These are phyloP conservation scores for Dicorynia guianensis DNA, from an alignment of 306 rosid genomes.

Conservation along the genomic window DNA sequence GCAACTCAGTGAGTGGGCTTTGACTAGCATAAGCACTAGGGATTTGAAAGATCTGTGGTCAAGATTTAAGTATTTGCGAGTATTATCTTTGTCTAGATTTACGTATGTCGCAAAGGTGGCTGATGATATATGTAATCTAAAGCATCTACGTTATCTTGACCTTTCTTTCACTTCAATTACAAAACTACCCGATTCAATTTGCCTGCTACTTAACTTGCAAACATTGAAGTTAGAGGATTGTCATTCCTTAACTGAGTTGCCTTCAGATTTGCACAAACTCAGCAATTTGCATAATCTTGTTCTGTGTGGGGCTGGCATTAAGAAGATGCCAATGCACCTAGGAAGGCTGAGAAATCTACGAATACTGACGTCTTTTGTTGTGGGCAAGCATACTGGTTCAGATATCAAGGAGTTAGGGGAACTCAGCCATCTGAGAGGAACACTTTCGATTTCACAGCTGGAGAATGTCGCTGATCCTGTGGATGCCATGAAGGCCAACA, in stretches of 20 bases:
- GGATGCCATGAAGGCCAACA: background rate
- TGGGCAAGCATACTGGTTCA: background rate
- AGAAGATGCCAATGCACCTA: background rate
- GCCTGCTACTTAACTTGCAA: background rate
- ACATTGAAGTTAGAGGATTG: background rate
- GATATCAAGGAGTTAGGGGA: background rate
- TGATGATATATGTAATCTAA: background rate
- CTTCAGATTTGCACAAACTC: background rate
- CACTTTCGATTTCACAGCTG: background rate
- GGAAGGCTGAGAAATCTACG: background rate
- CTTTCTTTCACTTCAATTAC: background rate
- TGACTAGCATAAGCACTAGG: background rate
- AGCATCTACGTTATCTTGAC: constrained; percentile 11
- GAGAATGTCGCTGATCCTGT: background rate
- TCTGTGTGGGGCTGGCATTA: rapidly evolving
- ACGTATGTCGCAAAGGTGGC: background rate
- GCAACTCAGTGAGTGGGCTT: background rate
- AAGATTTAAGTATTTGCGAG: background rate
- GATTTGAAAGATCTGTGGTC: background rate
- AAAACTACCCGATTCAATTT: constrained; percentile 1
- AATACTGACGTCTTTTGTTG: background rate
- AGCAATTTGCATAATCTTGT: background rate
- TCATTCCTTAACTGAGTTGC: rapidly evolving
- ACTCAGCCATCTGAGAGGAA: background rate
- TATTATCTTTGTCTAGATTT: background rate